Evolutionary conservation across 78 protist species (phyloP), one percentile per base, ranked within the genome.

Genomic region (Corallochytrium limacisporum): DNA sequence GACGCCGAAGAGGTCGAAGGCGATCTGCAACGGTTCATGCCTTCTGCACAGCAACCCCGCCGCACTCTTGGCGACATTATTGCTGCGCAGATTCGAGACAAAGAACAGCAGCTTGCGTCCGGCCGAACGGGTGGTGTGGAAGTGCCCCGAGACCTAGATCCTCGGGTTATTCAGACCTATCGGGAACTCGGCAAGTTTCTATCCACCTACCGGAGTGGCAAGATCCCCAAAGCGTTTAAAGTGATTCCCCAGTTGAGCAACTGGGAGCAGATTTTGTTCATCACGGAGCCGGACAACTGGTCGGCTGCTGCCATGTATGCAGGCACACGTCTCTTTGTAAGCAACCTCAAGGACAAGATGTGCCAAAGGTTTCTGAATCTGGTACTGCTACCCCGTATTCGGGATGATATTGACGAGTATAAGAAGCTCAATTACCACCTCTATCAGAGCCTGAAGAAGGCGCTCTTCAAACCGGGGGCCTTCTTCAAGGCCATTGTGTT

Each of bases 401-500:
- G 84, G n/a, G 79, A 84, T 18, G 87, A 85, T 57, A 79, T 93
- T 37, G 68, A 51, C 61, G 78, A 65, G 49, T 48, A 69, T 57
- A 49, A 77, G 44, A 66, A 60, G 66, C 91, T 94, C 49, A 89
- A 94, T 76, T 83, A 62, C 67, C 95, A 91, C 73, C 53, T 80
- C 32, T 94, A 91, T 76, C 40, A 31, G 69, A 81, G 93, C 6
- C 70, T 90, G 15, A 71, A 62, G 66, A 86, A 85, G 77, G 76
- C 91, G 22, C 63, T 87, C 31, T 90, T 72, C 76, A 81, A 90
- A 62, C 95, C 98, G 13, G 84, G 77, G 2, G 96, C 95, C 8
- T 94, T 94, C 75, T 86, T 79, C 88, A 91, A 91, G 66, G 98
- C 95, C 29, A 42, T 94, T 22, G 49, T 90, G 18, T 84, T 94